phyloP scores from a whole-genome alignment of 768 basidiomycete genomes.

The Cyclocybe aegerita region DNA sequence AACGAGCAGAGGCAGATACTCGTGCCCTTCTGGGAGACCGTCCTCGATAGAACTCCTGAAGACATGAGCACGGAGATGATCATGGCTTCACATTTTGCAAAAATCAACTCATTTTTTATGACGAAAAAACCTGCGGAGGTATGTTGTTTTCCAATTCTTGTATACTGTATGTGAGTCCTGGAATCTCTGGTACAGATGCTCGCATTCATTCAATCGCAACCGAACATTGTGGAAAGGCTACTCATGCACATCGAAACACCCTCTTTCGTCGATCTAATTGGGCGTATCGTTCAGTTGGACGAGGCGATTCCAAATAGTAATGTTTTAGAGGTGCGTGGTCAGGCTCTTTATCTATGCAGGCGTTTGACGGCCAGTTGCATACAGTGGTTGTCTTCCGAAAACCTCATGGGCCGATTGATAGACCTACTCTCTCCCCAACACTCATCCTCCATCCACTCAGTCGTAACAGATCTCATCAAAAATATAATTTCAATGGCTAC shows the following conservation, averaged over 20 bases:
- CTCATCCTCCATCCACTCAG: slow-evolving; percentile 74
- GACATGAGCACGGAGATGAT: slow-evolving; percentile 86
- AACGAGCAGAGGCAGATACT: slow-evolving; percentile 70
- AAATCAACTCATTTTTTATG: slow-evolving; percentile 87
- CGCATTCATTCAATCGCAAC: slow-evolving; percentile 83
- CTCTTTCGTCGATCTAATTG: slow-evolving; percentile 87
- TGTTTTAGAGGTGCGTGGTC: slow-evolving; percentile 77
- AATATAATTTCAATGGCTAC: slow-evolving; percentile 94
- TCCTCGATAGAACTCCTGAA: slow-evolving; percentile 75
- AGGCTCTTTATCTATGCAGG: slow-evolving; percentile 21
- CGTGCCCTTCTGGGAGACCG: slow-evolving; percentile 88
- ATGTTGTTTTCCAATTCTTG: slow-evolving; percentile 33
- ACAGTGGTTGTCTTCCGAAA: slow-evolving; percentile 87
- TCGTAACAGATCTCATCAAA: slow-evolving; percentile 90
- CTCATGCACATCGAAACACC: slow-evolving; percentile 86
- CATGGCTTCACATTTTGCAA: slow-evolving; percentile 92
- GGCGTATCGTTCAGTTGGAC: slow-evolving; percentile 87
- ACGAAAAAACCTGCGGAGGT: slow-evolving; percentile 90
- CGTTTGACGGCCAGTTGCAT: slow-evolving; percentile 6
- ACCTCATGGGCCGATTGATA: slow-evolving; percentile 79
- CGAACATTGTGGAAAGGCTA: slow-evolving; percentile 77
- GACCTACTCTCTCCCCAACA: slow-evolving; percentile 79
- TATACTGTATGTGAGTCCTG: slow-evolving; percentile 21
- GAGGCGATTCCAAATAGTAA: slow-evolving; percentile 79
- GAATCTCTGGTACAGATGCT: slow-evolving; percentile 69